A percentile compares a stretch with the other conserved stretches of the same genome.
Conservation (phyloP, 225 moss, liverwort and hornwort species). For the Pseudoscleropodium purum region DNA sequence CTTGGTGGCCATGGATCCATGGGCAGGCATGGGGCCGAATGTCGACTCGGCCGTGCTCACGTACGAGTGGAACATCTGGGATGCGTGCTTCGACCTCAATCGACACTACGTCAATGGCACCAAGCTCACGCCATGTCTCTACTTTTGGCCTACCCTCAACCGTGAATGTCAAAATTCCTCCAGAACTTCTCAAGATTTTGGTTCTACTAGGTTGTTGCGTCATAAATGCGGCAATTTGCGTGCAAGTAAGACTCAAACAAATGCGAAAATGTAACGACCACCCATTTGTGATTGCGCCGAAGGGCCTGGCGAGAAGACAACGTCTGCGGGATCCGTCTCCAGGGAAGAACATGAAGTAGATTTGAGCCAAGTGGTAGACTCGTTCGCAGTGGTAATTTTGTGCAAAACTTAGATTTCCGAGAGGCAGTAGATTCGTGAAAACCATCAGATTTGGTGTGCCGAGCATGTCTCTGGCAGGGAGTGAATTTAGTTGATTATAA, state of each 20-base stretch:
- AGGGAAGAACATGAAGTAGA: background rate
- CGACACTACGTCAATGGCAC: constrained; percentile 38
- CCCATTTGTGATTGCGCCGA: background rate
- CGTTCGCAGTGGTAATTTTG: background rate
- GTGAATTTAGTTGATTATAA: too few species aligned
- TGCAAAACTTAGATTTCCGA: background rate
- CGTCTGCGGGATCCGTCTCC: background rate
- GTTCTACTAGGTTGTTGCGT: background rate
- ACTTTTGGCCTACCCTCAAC: constrained; percentile 11
- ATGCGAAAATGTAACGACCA: background rate
- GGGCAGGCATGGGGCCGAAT: constrained; percentile 34
- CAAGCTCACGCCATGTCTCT: constrained; percentile 31
- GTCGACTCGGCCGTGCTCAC: constrained; percentile 20
- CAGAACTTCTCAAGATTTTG: background rate
- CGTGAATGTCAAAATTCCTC: background rate
- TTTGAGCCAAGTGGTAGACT: background rate
- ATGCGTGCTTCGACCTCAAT: constrained; percentile 34
- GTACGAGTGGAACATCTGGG: constrained; percentile 45
- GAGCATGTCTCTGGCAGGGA: background rate
- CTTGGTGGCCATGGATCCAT: constrained; percentile 28
- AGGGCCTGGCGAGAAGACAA: background rate
- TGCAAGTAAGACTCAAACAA: background rate
- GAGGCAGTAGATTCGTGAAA: background rate
- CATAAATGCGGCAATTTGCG: background rate
- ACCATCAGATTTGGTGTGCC: background rate